phyloP scores from a whole-genome alignment of 2,329 filamentous ascomycete species.

The Graphilbum fragrans region DNA sequence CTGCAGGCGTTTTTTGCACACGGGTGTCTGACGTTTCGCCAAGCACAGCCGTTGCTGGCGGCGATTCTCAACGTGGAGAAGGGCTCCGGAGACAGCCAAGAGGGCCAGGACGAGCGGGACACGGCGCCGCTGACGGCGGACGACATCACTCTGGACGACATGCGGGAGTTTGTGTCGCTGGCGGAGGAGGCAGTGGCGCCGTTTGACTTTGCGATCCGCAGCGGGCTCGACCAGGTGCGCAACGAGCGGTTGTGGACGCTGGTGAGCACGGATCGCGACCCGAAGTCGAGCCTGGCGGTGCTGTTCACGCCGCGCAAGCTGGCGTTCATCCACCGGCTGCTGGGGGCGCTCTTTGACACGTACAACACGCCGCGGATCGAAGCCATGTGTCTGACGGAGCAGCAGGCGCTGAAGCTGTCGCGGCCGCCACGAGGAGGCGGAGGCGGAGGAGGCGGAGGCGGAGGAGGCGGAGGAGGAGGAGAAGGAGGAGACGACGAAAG shows the following conservation, averaged over 20 bases:
- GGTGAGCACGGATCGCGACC: slow-evolving; percentile 79
- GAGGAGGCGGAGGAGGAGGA: not conserved
- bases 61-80: slow-evolving; percentile 50
- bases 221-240: slow-evolving; percentile 50
- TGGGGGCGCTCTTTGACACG: slow-evolving; percentile 86
- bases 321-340: slow-evolving; percentile 72
- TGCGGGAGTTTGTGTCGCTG: slow-evolving; percentile 55
- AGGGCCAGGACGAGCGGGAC: slow-evolving; percentile 14
- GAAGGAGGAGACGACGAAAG: slow-evolving; percentile 16
- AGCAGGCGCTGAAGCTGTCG: slow-evolving; percentile 64
- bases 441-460: not conserved
- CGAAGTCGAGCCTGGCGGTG: slow-evolving; percentile 78
- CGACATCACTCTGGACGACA: slow-evolving; percentile 55
- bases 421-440: slow-evolving; percentile 28
- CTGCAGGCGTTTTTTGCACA: slow-evolving; percentile 77
- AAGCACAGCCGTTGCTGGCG: slow-evolving; percentile 64
- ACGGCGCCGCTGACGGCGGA: slow-evolving; percentile 22
- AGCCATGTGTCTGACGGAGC: slow-evolving; percentile 67
- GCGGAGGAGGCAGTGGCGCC: slow-evolving; percentile 62
- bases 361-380: slow-evolving; percentile 74
- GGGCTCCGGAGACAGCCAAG: slow-evolving; percentile 56
- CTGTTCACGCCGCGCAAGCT: slow-evolving; percentile 73
- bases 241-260: slow-evolving; percentile 61
- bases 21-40: slow-evolving; percentile 62
- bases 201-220: slow-evolving; percentile 83